Conservation (phyloP, 306 rosid species). For the Lathyrus tuberosus region DNA sequence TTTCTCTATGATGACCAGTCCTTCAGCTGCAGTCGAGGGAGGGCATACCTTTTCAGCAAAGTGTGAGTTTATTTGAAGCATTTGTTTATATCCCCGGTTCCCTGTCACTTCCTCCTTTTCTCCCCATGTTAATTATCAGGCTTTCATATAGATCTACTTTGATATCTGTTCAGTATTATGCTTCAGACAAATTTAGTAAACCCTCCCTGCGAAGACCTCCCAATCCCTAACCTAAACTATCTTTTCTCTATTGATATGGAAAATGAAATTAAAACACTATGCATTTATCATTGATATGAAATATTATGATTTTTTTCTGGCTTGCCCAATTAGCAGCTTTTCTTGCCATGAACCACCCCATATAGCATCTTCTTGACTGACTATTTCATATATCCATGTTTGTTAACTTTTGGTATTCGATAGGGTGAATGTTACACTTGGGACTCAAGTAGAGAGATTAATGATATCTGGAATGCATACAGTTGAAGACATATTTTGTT, state of each 20-base stretch:
- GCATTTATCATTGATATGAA: constrained; percentile 2
- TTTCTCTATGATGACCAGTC: constrained; percentile 54
- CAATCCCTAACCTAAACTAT: constrained; percentile 4
- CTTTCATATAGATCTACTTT: not conserved
- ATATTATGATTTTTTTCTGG: constrained; percentile 17
- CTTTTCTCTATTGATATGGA: constrained; percentile 10
- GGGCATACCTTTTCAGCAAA: constrained; percentile 78
- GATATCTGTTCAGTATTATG: constrained; percentile 17
- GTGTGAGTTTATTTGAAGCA: constrained; percentile 67
- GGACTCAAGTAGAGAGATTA: constrained; percentile 65
- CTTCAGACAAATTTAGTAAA: constrained; percentile 7
- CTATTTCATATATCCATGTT: constrained; percentile 21
- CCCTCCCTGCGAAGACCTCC: not conserved
- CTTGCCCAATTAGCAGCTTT: not conserved
- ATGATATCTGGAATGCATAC: constrained; percentile 90
- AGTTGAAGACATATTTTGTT: constrained; percentile 84
- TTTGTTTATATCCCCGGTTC: constrained; percentile 1
- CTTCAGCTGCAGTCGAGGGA: constrained; percentile 77
- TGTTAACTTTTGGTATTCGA: constrained; percentile 37
- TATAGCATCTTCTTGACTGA: constrained; percentile 12
- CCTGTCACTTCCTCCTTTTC: not conserved
- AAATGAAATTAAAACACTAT: constrained; percentile 5
- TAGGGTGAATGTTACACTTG: constrained; percentile 76
- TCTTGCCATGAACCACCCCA: constrained; percentile 3
- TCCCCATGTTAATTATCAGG: not conserved